These are phyloP conservation scores for Talaromyces sp. DNA, from an alignment of 2,329 filamentous ascomycete genomes.

Conservation along the genomic window DNA sequence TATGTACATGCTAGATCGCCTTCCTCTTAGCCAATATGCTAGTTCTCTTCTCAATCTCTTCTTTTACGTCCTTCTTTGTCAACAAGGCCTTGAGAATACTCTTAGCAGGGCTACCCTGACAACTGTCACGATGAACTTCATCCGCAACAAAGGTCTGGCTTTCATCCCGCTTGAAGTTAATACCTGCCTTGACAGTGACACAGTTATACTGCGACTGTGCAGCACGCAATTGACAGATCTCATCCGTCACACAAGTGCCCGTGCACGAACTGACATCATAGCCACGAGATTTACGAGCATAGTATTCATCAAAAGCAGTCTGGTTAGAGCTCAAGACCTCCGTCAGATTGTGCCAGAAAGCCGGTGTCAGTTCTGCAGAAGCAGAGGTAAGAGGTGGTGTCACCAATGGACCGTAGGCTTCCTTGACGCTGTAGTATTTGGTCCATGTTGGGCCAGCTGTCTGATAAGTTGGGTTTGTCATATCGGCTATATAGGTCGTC, in stretches of 20 bases:
- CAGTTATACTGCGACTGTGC: conserved; percentile 54
- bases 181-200: conserved; percentile 36
- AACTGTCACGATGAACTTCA: not conserved
- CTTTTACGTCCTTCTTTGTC: not conserved
- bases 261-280: conserved; percentile 40
- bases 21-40: not conserved
- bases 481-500: conserved; percentile 53
- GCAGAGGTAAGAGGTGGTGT: conserved; percentile 39
- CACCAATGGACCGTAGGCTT: conserved; percentile 47
- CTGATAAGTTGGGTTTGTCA: conserved; percentile 45
- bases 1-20: not conserved
- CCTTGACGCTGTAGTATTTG: conserved; percentile 55
- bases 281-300: conserved; percentile 47
- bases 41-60: not conserved
- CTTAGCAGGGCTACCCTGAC: not conserved
- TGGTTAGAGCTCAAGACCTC: conserved; percentile 43
- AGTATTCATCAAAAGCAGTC: conserved; percentile 45
- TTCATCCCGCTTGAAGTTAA: conserved; percentile 27
- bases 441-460: conserved; percentile 48
- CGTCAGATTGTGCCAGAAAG: conserved; percentile 58
- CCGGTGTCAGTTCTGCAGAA: conserved; percentile 47
- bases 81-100: not conserved
- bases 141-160: not conserved
- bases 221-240: conserved; percentile 51
- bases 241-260: conserved; percentile 39